A percentile compares a stretch with the other conserved stretches of the same genome.
Conservation (phyloP, 192 early-diverging fungal species). For the Podila clonocystis region DNA sequence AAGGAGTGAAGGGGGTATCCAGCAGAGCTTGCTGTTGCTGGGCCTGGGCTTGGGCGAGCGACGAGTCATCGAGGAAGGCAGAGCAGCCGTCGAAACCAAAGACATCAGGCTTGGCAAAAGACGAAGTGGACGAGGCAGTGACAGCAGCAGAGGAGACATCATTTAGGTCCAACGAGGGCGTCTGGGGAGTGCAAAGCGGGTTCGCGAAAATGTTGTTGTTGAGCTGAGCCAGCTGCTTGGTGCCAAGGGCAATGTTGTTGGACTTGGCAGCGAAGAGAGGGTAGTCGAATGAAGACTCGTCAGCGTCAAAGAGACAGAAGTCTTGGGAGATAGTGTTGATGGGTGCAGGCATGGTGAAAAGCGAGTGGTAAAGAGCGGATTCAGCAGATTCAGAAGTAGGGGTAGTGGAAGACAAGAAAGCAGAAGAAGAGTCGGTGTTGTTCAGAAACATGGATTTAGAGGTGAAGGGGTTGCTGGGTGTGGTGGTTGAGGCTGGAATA, state of each 20-base stretch:
- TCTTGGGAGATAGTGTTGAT: slow-evolving; percentile 51
- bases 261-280: slow-evolving; percentile 32
- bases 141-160: neutral
- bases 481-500: neutral
- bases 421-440: slow-evolving; percentile 7
- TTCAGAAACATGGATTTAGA: slow-evolving; percentile 21
- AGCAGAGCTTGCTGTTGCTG: slow-evolving; percentile 14
- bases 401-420: slow-evolving; percentile 9
- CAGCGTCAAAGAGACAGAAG: slow-evolving; percentile 49
- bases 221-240: neutral
- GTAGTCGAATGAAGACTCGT: slow-evolving; percentile 38
- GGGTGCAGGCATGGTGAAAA: slow-evolving; percentile 43
- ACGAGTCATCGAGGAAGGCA: slow-evolving; percentile 27
- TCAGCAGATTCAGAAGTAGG: slow-evolving; percentile 21
- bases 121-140: neutral
- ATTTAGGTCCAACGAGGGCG: slow-evolving; percentile 29
- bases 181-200: slow-evolving; percentile 44
- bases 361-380: slow-evolving; percentile 42
- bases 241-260: slow-evolving; percentile 3
- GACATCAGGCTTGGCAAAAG: slow-evolving; percentile 1
- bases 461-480: neutral
- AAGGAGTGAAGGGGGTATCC: slow-evolving; percentile 39
- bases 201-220: slow-evolving; percentile 11
- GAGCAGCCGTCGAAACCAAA: slow-evolving; percentile 45
- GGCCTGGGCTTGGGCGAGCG: slow-evolving; percentile 4